Conservation (phyloP, 371 early-diverging fungal species). For the Umbelopsis sp. region DNA sequence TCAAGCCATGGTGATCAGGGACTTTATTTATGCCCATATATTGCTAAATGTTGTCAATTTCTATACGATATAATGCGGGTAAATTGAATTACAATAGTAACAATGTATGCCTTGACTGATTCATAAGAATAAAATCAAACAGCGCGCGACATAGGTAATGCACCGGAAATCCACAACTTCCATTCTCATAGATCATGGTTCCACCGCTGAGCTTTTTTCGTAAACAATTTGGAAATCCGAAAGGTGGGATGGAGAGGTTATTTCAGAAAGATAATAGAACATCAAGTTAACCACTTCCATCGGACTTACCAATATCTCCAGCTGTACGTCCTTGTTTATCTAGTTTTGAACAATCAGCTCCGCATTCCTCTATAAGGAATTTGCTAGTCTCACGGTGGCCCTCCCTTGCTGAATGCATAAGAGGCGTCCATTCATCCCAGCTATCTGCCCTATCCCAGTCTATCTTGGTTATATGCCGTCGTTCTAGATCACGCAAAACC, state of each 20-base stretch:
- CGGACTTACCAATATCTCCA: constrained; percentile 42
- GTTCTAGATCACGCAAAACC: constrained; percentile 23
- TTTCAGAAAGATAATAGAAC: not conserved
- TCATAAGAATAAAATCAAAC: not conserved
- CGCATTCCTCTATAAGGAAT: constrained; percentile 33
- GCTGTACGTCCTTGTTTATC: constrained; percentile 51
- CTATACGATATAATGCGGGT: not conserved
- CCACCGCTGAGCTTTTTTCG: constrained; percentile 15
- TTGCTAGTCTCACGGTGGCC: constrained; percentile 36
- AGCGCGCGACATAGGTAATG: not conserved
- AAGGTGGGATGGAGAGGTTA: not conserved
- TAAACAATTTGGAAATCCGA: too few species aligned
- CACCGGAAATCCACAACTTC: constrained; percentile 12
- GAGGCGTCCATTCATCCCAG: constrained; percentile 57
- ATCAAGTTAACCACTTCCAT: not conserved
- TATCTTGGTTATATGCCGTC: not conserved
- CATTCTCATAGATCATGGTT: constrained; percentile 14
- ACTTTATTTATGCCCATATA: not conserved
- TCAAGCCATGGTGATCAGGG: not conserved
- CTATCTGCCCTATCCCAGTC: constrained; percentile 42
- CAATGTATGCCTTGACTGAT: too few species aligned
- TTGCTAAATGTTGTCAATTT: not conserved
- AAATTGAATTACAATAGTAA: too few species aligned
- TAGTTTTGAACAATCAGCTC: constrained; percentile 23
- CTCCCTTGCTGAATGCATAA: constrained; percentile 54